These are phyloP conservation scores for Metschnikowia continentalis DNA, from an alignment of 805 yeast species.

Conservation along the genomic window DNA sequence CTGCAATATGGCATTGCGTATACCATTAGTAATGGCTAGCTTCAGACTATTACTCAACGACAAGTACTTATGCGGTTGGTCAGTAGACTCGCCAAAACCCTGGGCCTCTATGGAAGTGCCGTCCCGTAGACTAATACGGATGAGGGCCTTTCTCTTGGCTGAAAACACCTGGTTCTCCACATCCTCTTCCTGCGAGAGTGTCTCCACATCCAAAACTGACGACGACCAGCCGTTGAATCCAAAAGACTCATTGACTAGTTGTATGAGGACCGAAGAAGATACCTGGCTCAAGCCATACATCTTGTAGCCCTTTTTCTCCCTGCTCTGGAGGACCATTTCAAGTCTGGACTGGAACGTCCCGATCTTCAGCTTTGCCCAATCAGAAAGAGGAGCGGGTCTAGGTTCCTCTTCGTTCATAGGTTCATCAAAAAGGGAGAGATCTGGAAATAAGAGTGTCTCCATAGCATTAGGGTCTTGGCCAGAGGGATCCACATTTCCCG, in stretches of 20 bases:
- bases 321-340: conserved; percentile 30
- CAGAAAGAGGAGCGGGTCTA: conserved; percentile 5
- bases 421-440: conserved; percentile 20
- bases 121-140: conserved; percentile 39
- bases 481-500: not conserved
- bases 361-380: conserved; percentile 45
- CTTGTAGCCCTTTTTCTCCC: conserved; percentile 10
- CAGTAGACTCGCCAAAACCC: conserved; percentile 39
- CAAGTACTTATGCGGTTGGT: conserved; percentile 29
- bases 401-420: conserved; percentile 3
- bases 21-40: conserved; percentile 45
- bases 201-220: conserved; percentile 28
- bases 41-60: conserved; percentile 41
- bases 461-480: not conserved
- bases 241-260: conserved; percentile 48
- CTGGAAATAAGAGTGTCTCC: conserved; percentile 21
- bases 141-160: conserved; percentile 24
- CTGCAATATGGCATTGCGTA: conserved; percentile 39
- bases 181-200: conserved; percentile 19
- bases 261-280: conserved; percentile 17
- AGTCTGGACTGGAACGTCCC: conserved; percentile 48
- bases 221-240: conserved; percentile 59
- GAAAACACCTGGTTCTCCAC: conserved; percentile 20
- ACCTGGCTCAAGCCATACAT: conserved; percentile 2
- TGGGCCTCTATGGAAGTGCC: conserved; percentile 35